Evolutionary conservation across 2,329 filamentous ascomycete species (phyloP), one percentile per base, ranked within the genome.

Genomic region (Fusarium buharicum): DNA sequence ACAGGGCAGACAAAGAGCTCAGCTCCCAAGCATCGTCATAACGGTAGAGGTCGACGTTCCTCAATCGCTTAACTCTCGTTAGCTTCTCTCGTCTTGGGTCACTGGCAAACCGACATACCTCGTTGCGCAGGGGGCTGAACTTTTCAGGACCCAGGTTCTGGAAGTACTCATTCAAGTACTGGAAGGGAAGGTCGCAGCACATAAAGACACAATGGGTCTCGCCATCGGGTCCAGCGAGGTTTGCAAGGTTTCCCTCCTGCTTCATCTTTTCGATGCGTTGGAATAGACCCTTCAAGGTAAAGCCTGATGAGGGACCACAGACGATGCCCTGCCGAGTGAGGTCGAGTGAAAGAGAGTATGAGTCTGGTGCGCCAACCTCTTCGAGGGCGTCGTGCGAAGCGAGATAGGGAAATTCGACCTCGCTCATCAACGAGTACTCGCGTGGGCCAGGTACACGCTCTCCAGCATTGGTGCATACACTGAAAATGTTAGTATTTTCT

Each of bases 141-240:
- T 81, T 73, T 14, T 78, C 75, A 1, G 75, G 65, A 1, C 77
- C 78, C 7, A 87, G 72, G 58, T 85, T 86, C 40, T 81, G 74
- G 58, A 86, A 87, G 67, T 87, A 87, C 63, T 84, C 82, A 28
- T 81, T 77, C 44, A 87, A 76, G 62, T 87, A 87, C 68, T 87
- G 85, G 64, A 87, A 87, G 1, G 86, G 86, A 17, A 88, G 71
- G 59, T 88, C 86, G 56, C 84, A 86, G 71, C 85, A 88, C 28
- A 87, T 74, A 70, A 88, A 88, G 3, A 86, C 84, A 40, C 82
- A 84, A 48, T 82, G 75, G 10, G 81, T 76, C 77, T 79, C 74
- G 3, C 81, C 79, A 40, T 80, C 75, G 2, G 75, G 71, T 3
- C 79, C 80, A 4, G 78, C 75, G 10, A 86, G 70, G n/a, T 79